Evolutionary conservation across 2,329 filamentous ascomycete genomes (phyloP).

Genomic region (Polytolypa hystricis): DNA sequence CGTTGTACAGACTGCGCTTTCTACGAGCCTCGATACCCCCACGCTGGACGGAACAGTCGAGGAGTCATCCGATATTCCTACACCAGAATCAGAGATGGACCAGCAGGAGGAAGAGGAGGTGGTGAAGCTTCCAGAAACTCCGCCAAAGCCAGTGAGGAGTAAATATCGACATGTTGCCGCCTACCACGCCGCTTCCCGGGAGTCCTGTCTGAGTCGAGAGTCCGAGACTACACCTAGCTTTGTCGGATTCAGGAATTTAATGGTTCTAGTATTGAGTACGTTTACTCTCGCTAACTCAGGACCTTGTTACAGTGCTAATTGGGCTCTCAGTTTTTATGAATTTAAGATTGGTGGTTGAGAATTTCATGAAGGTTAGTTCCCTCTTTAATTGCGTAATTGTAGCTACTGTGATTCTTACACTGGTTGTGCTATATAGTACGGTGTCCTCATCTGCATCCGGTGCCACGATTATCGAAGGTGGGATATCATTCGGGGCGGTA

Average conservation of each 20-base stretch:
- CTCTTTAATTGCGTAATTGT: background rate
- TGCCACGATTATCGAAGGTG: constrained; percentile 78
- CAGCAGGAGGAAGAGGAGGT: constrained; percentile 2
- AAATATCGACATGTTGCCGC: constrained; percentile 91
- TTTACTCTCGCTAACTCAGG: constrained; percentile 2
- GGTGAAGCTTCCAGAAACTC: no score
- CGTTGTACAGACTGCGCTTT: constrained; percentile 17
- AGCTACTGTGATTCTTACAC: constrained; percentile 5
- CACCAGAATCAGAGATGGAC: background rate
- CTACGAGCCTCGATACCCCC: constrained; percentile 19
- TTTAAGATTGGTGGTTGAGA: constrained; percentile 87
- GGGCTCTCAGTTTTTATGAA: constrained; percentile 67
- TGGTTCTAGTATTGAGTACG: constrained; percentile 82
- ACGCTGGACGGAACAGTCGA: no score
- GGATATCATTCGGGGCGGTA: constrained; percentile 63
- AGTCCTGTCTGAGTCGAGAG: constrained; percentile 81
- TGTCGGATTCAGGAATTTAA: constrained; percentile 86
- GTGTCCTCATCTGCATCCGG: constrained; percentile 80
- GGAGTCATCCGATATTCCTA: constrained; percentile 4
- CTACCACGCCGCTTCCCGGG: constrained; percentile 59
- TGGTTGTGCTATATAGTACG: constrained; percentile 54
- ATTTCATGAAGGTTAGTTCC: constrained; percentile 68
- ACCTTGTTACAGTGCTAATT: background rate
- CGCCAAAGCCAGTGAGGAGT: constrained; percentile 28
- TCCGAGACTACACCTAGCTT: constrained; percentile 66